phyloP scores from a whole-genome alignment of 2,329 filamentous ascomycete species.

The Aspergillus persii region DNA sequence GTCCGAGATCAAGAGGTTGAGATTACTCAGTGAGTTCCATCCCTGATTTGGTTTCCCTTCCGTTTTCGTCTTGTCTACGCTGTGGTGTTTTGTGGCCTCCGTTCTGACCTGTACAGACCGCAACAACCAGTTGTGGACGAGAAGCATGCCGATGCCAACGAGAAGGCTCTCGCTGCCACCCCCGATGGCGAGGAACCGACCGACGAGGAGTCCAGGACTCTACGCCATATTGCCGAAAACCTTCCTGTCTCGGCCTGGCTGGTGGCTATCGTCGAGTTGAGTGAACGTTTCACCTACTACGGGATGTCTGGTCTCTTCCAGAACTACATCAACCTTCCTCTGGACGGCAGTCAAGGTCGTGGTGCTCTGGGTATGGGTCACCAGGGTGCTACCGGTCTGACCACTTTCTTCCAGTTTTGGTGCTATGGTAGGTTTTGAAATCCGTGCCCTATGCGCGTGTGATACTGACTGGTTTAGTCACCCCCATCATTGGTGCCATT shows the following conservation, averaged over 20 bases:
- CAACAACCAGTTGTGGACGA: conserved; percentile 21
- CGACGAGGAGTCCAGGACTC: conserved; percentile 49
- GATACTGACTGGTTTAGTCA: conserved; percentile 34
- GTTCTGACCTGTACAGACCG: conserved; percentile 10
- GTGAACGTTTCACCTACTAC: conserved; percentile 61
- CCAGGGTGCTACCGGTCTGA: conserved; percentile 48
- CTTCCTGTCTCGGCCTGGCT: conserved; percentile 57
- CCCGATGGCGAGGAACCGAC: conserved; percentile 54
- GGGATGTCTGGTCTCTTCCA: conserved; percentile 56
- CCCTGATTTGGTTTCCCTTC: not conserved
- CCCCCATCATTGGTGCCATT: conserved; percentile 59
- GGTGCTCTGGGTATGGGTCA: conserved; percentile 46
- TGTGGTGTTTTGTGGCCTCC: no score
- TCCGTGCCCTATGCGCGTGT: not conserved
- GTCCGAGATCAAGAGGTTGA: conserved; percentile 28
- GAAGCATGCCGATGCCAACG: conserved; percentile 26
- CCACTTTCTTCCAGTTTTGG: conserved; percentile 57
- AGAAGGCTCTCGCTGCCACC: conserved; percentile 32
- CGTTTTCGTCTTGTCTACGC: not conserved
- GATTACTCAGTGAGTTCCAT: conserved; percentile 25
- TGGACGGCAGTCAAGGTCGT: conserved; percentile 38
- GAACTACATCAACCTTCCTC: conserved; percentile 52
- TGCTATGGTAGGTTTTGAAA: conserved; percentile 43
- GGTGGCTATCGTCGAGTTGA: conserved; percentile 56
- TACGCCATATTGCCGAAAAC: conserved; percentile 56